phyloP scores from a whole-genome alignment of 495 filamentous ascomycete species.

The Neurospora cerealis region DNA sequence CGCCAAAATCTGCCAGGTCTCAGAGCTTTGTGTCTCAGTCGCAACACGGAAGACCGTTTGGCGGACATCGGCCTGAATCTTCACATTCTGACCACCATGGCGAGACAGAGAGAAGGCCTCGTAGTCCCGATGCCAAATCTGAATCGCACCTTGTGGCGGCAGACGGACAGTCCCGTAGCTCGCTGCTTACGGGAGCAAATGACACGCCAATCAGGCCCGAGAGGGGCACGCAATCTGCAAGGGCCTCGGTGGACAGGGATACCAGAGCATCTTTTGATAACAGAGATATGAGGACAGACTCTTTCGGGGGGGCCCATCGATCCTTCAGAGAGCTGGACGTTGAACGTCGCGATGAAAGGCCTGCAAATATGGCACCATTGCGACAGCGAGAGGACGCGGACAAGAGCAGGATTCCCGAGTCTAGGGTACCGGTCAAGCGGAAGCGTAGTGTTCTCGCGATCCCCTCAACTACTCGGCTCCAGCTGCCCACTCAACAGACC shows the following conservation, averaged over 20 bases:
- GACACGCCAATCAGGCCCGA: constrained; percentile 24
- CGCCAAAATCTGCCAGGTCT: constrained; percentile 32
- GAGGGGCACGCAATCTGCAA: constrained; percentile 30
- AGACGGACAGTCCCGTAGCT: constrained; percentile 23
- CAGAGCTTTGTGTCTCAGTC: constrained; percentile 33
- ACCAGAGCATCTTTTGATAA: constrained; percentile 8
- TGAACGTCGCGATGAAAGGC: neutral
- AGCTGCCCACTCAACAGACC: constrained; percentile 21
- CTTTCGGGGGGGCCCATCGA: constrained; percentile 3
- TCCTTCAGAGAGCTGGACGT: constrained; percentile 1
- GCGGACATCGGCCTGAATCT: constrained; percentile 21
- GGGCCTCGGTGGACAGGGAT: constrained; percentile 29
- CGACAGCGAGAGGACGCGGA: constrained; percentile 1
- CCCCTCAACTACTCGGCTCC: constrained; percentile 5
- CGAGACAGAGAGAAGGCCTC: constrained; percentile 29
- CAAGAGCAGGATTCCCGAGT: neutral
- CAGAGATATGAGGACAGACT: constrained; percentile 14
- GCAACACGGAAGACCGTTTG: constrained; percentile 29
- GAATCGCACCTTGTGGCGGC: constrained; percentile 17
- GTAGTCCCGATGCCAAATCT: constrained; percentile 35
- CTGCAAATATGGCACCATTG: neutral
- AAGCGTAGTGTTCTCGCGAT: constrained; percentile 8
- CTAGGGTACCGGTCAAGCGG: neutral
- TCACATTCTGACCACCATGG: constrained; percentile 32
- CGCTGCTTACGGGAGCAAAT: constrained; percentile 23